A percentile compares a stretch with the other conserved stretches of the same genome.
These are phyloP conservation scores for Aspergillus nomiae DNA, from an alignment of 2,329 filamentous ascomycete genomes.

Conservation along the genomic window DNA sequence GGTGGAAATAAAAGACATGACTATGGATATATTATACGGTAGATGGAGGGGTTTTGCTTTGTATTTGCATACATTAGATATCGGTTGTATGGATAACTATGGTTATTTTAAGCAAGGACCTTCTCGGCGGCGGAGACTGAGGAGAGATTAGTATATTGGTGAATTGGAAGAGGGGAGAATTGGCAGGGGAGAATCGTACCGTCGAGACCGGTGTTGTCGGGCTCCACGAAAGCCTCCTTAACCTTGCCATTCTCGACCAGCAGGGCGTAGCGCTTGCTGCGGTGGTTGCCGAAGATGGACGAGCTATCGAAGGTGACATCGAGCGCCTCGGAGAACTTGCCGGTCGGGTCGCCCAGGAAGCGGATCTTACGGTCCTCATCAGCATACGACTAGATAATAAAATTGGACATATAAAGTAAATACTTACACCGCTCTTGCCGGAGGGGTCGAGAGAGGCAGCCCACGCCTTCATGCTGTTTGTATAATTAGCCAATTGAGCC, in stretches of 20 bases:
- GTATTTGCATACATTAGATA: not conserved
- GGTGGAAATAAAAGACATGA: constrained; percentile 9
- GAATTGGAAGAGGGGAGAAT: not conserved
- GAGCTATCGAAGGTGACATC: constrained; percentile 80
- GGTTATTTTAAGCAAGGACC: constrained; percentile 42
- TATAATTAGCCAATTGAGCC: not conserved
- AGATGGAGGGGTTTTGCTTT: not conserved
- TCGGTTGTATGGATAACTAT: not conserved
- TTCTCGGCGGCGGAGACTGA: constrained; percentile 54
- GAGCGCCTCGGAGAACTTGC: constrained; percentile 77
- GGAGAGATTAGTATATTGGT: constrained; percentile 17
- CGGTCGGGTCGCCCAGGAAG: constrained; percentile 81
- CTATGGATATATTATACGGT: not conserved
- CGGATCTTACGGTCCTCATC: constrained; percentile 63
- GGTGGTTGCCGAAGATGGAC: constrained; percentile 76
- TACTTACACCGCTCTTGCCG: constrained; percentile 71
- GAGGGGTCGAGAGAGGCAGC: constrained; percentile 73
- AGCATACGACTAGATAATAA: not conserved
- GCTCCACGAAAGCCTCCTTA: constrained; percentile 77
- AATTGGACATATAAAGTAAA: constrained; percentile 22
- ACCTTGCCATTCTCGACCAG: constrained; percentile 84
- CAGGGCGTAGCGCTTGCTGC: constrained; percentile 86
- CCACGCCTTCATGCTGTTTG: constrained; percentile 86
- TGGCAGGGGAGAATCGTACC: constrained; percentile 59
- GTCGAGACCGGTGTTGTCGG: constrained; percentile 80